Evolutionary conservation across 345 rosid genomes (phyloP).

Genomic region (Limnanthes douglasii): DNA sequence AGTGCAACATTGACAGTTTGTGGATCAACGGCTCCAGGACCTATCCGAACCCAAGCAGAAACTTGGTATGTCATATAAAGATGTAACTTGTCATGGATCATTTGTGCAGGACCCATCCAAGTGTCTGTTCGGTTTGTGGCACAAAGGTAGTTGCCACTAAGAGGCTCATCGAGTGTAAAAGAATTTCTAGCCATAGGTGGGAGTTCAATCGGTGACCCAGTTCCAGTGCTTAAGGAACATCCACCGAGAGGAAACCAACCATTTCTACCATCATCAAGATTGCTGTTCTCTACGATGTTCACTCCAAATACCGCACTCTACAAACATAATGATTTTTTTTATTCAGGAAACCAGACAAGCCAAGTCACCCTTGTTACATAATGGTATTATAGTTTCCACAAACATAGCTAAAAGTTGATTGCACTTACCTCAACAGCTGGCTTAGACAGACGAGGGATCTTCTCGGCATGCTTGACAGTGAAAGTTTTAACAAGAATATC

Average conservation of each 20-base stretch:
- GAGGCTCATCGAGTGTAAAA: constrained; percentile 46
- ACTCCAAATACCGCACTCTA: constrained; percentile 57
- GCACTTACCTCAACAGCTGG: constrained; percentile 46
- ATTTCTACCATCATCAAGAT: constrained; percentile 27
- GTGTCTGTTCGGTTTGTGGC: constrained; percentile 66
- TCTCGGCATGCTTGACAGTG: constrained; percentile 52
- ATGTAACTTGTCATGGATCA: constrained; percentile 54
- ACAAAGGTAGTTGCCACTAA: constrained; percentile 49
- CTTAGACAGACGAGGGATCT: constrained; percentile 34
- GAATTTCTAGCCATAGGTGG: constrained; percentile 79
- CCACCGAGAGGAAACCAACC: constrained; percentile 79
- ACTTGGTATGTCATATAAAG: constrained; percentile 74
- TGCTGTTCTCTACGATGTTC: constrained; percentile 54
- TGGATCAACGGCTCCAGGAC: constrained; percentile 24
- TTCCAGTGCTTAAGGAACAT: constrained; percentile 41
- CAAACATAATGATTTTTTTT: constrained; percentile 2
- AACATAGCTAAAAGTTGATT: no score
- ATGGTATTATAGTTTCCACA: not conserved
- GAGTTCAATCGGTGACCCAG: constrained; percentile 52
- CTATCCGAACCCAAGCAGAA: constrained; percentile 80
- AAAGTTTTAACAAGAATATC: constrained; percentile 75
- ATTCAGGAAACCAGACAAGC: no score
- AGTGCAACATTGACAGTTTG: constrained; percentile 73
- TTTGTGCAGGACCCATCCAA: constrained; percentile 99
- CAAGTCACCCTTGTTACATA: not conserved